Conservation (phyloP, 164 flowering plant genomes). For the Dillenia suffruticosa region DNA sequence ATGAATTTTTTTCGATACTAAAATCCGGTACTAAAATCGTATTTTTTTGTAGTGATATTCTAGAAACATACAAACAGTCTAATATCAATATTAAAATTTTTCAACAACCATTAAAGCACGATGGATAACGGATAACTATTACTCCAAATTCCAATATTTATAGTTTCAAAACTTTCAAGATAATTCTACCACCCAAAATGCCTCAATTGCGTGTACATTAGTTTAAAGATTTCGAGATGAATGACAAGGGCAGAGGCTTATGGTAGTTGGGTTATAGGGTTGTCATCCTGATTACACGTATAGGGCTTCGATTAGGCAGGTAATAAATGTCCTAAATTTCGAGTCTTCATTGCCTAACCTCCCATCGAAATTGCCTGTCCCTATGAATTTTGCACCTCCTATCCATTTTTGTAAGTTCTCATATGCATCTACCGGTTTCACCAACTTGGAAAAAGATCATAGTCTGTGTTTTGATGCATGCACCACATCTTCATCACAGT, state of each 20-base stretch:
- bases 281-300: conserved; percentile 18
- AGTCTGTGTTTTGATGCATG: not conserved
- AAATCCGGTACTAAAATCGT: too few relatives aligned
- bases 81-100: too few relatives aligned
- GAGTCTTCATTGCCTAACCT: conserved; percentile 21
- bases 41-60: too few relatives aligned
- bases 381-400: conserved; percentile 14
- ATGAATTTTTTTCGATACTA: too few relatives aligned
- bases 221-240: conserved; percentile 18
- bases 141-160: too few relatives aligned
- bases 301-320: conserved; percentile 23
- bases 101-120: too few relatives aligned
- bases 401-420: conserved; percentile 2
- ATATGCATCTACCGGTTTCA: conserved; percentile 12
- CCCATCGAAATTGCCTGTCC: conserved; percentile 20
- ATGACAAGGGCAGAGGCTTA: conserved; percentile 12
- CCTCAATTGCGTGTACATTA: too few relatives aligned
- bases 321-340: conserved; percentile 18
- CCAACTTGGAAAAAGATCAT: conserved; percentile 2
- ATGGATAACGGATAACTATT: too few relatives aligned
- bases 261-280: conserved; percentile 28
- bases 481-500: not conserved
- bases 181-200: too few relatives aligned
- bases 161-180: too few relatives aligned
- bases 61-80: too few relatives aligned